Evolutionary conservation across 345 rosid species (phyloP), one percentile per base, ranked within the genome.

Genomic region (Lagerstroemia speciosa): DNA sequence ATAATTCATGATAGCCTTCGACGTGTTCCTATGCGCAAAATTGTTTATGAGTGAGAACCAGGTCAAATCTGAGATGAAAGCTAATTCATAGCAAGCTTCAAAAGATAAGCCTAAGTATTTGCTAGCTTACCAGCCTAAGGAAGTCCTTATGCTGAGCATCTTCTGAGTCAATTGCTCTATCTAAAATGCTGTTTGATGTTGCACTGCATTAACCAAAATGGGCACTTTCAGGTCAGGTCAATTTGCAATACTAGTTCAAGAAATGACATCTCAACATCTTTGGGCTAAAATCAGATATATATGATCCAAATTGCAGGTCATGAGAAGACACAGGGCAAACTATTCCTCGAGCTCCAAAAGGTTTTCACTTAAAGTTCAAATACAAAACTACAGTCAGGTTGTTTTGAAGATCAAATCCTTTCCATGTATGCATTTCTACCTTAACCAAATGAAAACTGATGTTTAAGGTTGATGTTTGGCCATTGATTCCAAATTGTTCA

Each of bases 1-100:
- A 86, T 78, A 95, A 82, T 78, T 92, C 98, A 37, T 90, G 99
- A 78, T 95, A 95, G 62, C 99, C 99, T 87, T 95, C 99, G 66
- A 90, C 89, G 60, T 95, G 99, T 68, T 88, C 94, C 99, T 94
- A 72, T 67, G 76, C 71, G 74, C 19, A 57, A 65, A 29, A 72
- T 37, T 11, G 0, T 43, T 60, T 67, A 38, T 19, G 9, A 73
- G 34, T 67, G 64, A 33, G 45, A 74, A 0, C 22, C 52, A 38
- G 40, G 33, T 58, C 16, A 58, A 14, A 27, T 27, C 12, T 11
- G 63, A 11, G 57, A 3, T 30, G 37, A 26, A 17, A 14, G 33
- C 32, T 48, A 20, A 38, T 66, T 36, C 37, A 5, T 32, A 53
- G 14, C 33, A 17, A 26, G 34, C 37, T 36, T 50, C 45, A 64